Base-by-base conservation (phyloP, 2,329 filamentous ascomycete species). In the Dactylellina leptospora region DNA sequence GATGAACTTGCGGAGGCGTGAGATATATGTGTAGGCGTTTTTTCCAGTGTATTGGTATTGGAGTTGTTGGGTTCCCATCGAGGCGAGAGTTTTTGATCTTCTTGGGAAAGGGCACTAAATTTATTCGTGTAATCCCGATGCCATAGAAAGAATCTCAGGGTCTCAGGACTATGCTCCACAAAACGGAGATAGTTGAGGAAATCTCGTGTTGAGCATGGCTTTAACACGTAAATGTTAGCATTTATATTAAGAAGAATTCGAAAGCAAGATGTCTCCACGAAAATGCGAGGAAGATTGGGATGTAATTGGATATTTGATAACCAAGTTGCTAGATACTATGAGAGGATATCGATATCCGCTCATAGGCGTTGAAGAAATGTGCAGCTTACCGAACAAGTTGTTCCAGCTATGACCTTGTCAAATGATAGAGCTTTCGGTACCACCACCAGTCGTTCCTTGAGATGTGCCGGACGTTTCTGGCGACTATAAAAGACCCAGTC, bases 401-500 rank as follows among this genome's bases (percentile, higher is more conserved):
- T 48, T 59, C 66, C 66, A 58, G 66, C 66, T 62, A 71, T 71
- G 25, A 71, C 58, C 58, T 71, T 71, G 44, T 71, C 66, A 23
- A 71, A 71, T 25, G 66, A 56, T 3, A 71, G 38, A 71, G 66
- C 66, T 63, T 71, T 71, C 27, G 66, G 66, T 53, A 71, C 66
- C 22, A 71, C 66, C 47, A 71, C 66, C 45, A 71, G 45, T 50
- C 66, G 58, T 63, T 71, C 66, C 53, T 71, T 71, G 10, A 71
- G 66, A 63, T 71, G 58, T 25, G 66, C 66, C 58, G 66, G 66
- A 28, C 66, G 66, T 71, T 71, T 71, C 45, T 71, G 66, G 40
- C 66, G 66, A 63, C 66, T 71, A 71, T 71, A 63, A 63, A 71
- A 71, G 58, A 71, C 66, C 66, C 66, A 71, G 51, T 71, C 66